Evolutionary conservation across 192 early-diverging fungal species (phyloP).

Genomic region (Dissophora globulifera): DNA sequence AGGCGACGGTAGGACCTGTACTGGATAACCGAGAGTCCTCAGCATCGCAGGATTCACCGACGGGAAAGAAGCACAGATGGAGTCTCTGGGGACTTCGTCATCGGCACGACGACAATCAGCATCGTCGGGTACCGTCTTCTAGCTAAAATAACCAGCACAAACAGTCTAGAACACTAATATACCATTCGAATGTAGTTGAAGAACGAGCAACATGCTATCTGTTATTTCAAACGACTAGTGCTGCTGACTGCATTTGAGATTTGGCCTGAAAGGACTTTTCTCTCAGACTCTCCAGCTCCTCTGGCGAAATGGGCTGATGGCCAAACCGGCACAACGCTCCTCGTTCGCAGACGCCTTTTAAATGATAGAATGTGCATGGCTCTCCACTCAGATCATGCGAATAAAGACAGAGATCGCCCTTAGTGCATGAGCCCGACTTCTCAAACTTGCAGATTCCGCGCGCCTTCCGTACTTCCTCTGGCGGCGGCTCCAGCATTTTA

Average conservation of each 20-base stretch:
- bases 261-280: not conserved
- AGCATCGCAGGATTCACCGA: not conserved
- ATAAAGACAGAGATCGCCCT: constrained; percentile 20
- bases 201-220: no score
- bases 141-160: not conserved
- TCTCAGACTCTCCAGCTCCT: constrained; percentile 3
- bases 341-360: constrained; percentile 1
- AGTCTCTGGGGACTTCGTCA: constrained; percentile 31
- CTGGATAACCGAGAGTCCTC: not conserved
- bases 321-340: constrained; percentile 20
- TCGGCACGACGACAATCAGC: constrained; percentile 2
- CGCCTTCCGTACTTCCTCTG: constrained; percentile 2
- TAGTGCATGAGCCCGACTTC: constrained; percentile 17
- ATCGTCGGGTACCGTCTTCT: constrained; percentile 11
- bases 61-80: constrained; percentile 42
- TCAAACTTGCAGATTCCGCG: constrained; percentile 27
- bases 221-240: no score
- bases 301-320: constrained; percentile 16
- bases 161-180: no score
- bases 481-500: not conserved
- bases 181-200: no score
- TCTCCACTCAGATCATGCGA: constrained; percentile 21
- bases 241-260: no score
- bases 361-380: constrained; percentile 24
- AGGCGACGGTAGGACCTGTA: constrained; percentile 8